Percentiles rank a stretch among this genome's conserved stretches.
phyloP scores from a whole-genome alignment of 2,329 filamentous ascomycete genomes.

The Colletotrichum trifolii region DNA sequence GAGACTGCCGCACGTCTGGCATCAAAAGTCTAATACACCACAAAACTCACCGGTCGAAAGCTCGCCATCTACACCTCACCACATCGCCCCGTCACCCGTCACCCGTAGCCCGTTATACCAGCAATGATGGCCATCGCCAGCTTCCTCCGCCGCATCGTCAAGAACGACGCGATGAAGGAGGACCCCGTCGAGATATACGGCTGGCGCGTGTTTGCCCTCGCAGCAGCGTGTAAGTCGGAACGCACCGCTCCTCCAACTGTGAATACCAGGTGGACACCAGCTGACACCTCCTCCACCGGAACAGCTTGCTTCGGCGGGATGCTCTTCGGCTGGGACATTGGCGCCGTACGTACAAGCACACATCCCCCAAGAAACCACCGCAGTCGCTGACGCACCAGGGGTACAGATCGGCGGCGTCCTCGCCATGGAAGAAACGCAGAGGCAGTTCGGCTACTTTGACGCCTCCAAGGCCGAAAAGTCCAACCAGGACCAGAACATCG shows the following conservation, averaged over 20 bases:
- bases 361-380: conserved; percentile 47
- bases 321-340: conserved; percentile 57
- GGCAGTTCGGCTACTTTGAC: conserved; percentile 50
- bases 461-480: conserved; percentile 48
- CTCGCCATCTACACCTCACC: background rate
- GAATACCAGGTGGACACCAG: too few species aligned
- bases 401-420: conserved; percentile 74
- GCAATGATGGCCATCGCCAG: conserved; percentile 53
- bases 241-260: too few species aligned
- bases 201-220: conserved; percentile 74
- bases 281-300: background rate
- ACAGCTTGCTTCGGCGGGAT: conserved; percentile 71
- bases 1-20: too few species aligned
- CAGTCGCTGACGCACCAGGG: conserved; percentile 47
- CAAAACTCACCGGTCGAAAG: background rate
- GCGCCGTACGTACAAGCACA: background rate
- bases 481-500: conserved; percentile 73
- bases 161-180: conserved; percentile 77
- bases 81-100: background rate
- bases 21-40: too few species aligned
- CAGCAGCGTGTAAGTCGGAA: conserved; percentile 61
- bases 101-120: background rate
- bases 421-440: conserved; percentile 67
- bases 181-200: conserved; percentile 77
- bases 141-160: conserved; percentile 67